Evolutionary conservation across 305 asterid genomes (phyloP).

Genomic region (Fraxinus sp.): DNA sequence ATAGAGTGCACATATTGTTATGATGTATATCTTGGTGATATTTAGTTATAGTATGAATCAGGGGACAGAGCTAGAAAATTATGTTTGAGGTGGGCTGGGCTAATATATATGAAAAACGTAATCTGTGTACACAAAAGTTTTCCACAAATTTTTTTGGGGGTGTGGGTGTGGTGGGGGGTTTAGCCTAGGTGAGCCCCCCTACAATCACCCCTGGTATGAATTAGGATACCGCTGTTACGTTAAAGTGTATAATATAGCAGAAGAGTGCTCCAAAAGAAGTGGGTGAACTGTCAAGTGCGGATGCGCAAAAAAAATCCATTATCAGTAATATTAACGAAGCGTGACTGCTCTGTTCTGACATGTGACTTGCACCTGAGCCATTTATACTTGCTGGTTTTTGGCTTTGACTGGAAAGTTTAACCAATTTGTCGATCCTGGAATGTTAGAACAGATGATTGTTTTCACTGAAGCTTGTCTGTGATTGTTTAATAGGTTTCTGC

Average conservation of each 20-base stretch:
- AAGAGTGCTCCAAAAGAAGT: neutral
- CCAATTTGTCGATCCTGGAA: neutral
- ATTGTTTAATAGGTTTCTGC: neutral
- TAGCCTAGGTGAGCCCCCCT: neutral
- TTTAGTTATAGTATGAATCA: neutral
- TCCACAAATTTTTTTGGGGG: neutral
- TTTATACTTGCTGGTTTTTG: neutral
- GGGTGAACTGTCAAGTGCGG: neutral
- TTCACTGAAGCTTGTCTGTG: conserved; percentile 3
- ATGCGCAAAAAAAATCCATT: neutral
- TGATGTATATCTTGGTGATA: neutral
- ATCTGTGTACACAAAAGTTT: neutral
- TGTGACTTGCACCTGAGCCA: neutral
- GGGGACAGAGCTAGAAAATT: neutral
- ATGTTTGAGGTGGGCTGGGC: neutral
- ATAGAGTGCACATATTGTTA: neutral
- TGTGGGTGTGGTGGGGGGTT: neutral
- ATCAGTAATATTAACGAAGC: neutral
- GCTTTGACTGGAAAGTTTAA: conserved; percentile 1
- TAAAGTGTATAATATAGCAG: neutral
- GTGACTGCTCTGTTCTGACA: neutral
- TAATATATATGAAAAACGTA: neutral
- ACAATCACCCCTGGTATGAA: neutral
- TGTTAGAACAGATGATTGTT: neutral
- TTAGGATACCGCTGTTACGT: neutral